These are phyloP conservation scores for Aphanomyces invadans DNA, from an alignment of 352 stramenopile species.

Conservation along the genomic window DNA sequence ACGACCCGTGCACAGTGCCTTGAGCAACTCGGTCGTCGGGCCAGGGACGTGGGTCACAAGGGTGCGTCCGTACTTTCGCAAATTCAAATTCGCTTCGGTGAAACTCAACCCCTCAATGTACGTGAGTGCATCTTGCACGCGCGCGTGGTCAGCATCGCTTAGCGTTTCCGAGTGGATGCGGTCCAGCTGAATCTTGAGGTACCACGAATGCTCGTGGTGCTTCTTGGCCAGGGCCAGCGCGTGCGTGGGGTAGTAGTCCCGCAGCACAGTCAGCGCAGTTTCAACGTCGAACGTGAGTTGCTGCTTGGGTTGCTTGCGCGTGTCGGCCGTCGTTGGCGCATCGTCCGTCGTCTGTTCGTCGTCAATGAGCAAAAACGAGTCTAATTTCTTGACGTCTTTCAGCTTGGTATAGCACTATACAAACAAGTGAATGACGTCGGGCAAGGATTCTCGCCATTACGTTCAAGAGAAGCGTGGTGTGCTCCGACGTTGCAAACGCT, in stretches of 20 bases:
- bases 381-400: conserved; percentile 89
- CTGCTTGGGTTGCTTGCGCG: conserved; percentile 26
- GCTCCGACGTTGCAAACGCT: conserved; percentile 84
- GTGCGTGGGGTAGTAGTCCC: conserved; percentile 88
- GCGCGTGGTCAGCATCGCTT: conserved; percentile 66
- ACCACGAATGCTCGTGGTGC: conserved; percentile 86
- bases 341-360: conserved; percentile 45
- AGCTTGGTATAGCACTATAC: conserved; percentile 89
- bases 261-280: conserved; percentile 88
- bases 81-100: conserved; percentile 73
- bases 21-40: conserved; percentile 85
- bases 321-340: conserved; percentile 1
- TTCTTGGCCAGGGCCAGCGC: conserved; percentile 86
- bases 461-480: conserved; percentile 92
- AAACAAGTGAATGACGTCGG: too few relatives aligned
- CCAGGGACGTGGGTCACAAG: conserved; percentile 82
- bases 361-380: conserved; percentile 87
- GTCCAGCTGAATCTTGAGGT: conserved; percentile 89
- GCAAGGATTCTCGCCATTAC: too few relatives aligned
- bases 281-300: conserved; percentile 84
- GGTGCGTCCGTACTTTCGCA: conserved; percentile 84
- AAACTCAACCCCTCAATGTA: conserved; percentile 86
- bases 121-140: conserved; percentile 81
- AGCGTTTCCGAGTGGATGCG: conserved; percentile 68
- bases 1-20: conserved; percentile 83